These are phyloP conservation scores for Aspergillus avenaceus DNA, from an alignment of 495 filamentous ascomycete species.

Conservation along the genomic window DNA sequence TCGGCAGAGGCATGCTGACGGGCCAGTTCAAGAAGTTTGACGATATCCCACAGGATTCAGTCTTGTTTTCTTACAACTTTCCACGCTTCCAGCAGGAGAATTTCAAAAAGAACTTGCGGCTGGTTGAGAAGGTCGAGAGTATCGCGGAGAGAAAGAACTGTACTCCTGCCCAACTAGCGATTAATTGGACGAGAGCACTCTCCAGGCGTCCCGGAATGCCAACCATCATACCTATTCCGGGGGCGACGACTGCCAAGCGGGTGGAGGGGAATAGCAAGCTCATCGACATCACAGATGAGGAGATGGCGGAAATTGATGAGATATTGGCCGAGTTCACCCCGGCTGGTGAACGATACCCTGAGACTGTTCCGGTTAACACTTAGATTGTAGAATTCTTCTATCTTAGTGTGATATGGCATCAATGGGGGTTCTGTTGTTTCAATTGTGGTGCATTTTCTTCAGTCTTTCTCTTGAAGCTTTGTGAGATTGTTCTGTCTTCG, in stretches of 20 bases:
- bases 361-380: neutral
- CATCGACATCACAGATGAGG: slow-evolving; percentile 43
- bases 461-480: no score
- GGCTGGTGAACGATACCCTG: neutral
- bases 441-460: no score
- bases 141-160: slow-evolving; percentile 62
- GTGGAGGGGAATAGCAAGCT: slow-evolving; percentile 45
- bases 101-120: slow-evolving; percentile 62
- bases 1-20: slow-evolving; percentile 45
- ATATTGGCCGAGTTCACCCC: slow-evolving; percentile 10
- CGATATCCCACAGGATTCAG: slow-evolving; percentile 55
- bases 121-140: slow-evolving; percentile 56
- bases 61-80: slow-evolving; percentile 20
- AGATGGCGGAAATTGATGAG: slow-evolving; percentile 46
- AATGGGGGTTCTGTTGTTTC: no score
- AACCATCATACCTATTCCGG: slow-evolving; percentile 69
- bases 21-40: slow-evolving; percentile 53
- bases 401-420: no score
- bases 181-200: slow-evolving; percentile 58
- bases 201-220: slow-evolving; percentile 49
- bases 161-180: slow-evolving; percentile 65
- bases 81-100: slow-evolving; percentile 64
- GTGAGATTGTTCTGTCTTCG: no score
- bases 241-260: slow-evolving; percentile 49
- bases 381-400: no score